Evolutionary conservation across 2,329 filamentous ascomycete species (phyloP).

Genomic region (Penicillium freii): DNA sequence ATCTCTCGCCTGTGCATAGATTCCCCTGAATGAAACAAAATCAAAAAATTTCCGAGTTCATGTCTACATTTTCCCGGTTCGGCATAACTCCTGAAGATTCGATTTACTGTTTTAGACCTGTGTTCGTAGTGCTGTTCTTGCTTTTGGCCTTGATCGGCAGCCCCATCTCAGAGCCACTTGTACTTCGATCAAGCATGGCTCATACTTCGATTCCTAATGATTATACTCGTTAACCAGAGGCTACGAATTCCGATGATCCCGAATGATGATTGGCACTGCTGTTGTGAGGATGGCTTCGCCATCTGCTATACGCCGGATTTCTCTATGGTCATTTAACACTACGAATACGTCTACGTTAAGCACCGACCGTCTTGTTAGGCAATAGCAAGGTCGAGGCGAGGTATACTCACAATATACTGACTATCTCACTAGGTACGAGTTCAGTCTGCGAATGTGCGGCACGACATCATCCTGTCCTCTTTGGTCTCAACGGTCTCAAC

Average conservation of each 20-base stretch:
- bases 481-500: neutral
- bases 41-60: slow-evolving; percentile 38
- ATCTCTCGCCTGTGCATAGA: slow-evolving; percentile 43
- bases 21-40: slow-evolving; percentile 46
- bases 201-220: too few relatives aligned
- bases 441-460: slow-evolving; percentile 35
- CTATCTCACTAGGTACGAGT: slow-evolving; percentile 34
- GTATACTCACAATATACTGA: slow-evolving; percentile 52
- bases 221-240: neutral
- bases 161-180: too few relatives aligned
- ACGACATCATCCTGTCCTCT: slow-evolving; percentile 29
- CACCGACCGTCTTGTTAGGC: slow-evolving; percentile 75
- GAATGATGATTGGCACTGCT: neutral
- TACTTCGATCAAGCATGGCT: neutral
- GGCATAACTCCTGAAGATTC: neutral
- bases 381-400: slow-evolving; percentile 64
- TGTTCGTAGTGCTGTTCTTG: slow-evolving; percentile 1
- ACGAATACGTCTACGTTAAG: slow-evolving; percentile 79
- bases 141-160: neutral
- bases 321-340: neutral
- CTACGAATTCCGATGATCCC: neutral
- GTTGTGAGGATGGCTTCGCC: neutral
- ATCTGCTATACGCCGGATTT: neutral
- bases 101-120: neutral
- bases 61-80: neutral